Evolutionary conservation across 2,329 filamentous ascomycete genomes (phyloP).

Genomic region (Fusarium protoensiforme): DNA sequence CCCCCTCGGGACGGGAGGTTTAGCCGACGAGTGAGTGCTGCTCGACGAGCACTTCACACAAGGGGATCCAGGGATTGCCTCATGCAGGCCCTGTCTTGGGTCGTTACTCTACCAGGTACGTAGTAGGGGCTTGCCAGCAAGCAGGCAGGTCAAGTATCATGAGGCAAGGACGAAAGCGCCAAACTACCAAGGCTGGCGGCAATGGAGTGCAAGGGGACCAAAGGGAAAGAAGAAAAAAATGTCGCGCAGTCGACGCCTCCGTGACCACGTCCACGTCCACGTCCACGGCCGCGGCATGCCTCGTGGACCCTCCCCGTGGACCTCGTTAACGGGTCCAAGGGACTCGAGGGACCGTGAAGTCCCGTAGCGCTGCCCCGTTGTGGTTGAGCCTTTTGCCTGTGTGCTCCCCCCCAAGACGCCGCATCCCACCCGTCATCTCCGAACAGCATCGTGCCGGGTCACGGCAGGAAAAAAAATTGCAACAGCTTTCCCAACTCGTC

Average conservation of each 20-base stretch:
- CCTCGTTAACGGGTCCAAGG: slow-evolving; percentile 22
- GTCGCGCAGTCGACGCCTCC: slow-evolving; percentile 31
- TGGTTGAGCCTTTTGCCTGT: slow-evolving; percentile 11
- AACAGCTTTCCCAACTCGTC: slow-evolving; percentile 19
- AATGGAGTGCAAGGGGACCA: not conserved
- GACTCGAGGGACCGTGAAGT: slow-evolving; percentile 26
- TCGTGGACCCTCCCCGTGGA: slow-evolving; percentile 20
- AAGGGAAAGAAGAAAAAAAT: slow-evolving; percentile 24
- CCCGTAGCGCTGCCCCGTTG: slow-evolving; percentile 29
- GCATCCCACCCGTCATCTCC: slow-evolving; percentile 39
- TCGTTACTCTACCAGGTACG: not conserved
- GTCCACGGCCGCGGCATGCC: slow-evolving; percentile 21
- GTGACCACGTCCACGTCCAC: slow-evolving; percentile 21
- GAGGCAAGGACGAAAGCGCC: not conserved
- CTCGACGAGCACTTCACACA: not conserved
- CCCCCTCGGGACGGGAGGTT: not conserved
- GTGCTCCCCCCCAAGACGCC: slow-evolving; percentile 5
- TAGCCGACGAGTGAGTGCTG: not conserved
- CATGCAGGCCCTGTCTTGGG: slow-evolving; percentile 7
- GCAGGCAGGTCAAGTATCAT: not conserved
- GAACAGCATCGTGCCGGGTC: slow-evolving; percentile 31
- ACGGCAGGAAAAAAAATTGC: slow-evolving; percentile 18
- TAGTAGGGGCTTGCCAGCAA: slow-evolving; percentile 2
- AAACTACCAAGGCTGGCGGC: slow-evolving; percentile 18
- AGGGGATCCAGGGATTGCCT: not conserved